Evolutionary conservation across 441 rosid genomes (phyloP), one percentile per base, ranked within the genome.

Genomic region (Pelargonium myrrhifolium): DNA sequence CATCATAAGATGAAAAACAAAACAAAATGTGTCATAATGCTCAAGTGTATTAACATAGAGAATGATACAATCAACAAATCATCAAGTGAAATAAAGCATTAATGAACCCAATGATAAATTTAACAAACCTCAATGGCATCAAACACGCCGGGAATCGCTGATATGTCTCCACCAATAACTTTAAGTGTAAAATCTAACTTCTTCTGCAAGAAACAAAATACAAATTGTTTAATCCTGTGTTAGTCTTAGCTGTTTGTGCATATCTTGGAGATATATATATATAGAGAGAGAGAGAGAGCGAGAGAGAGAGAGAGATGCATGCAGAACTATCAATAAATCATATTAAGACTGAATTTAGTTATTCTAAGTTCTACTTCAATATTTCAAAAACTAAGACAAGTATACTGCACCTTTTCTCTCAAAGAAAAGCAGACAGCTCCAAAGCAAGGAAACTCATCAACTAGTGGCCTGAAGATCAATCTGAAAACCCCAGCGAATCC

Each of bases 401-500:
- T 15, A 3, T 49, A 49, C n/a, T 11, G 18, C 18, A 12, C 18
- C 18, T 49, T 49, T 49, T 92, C 75, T 78, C 93, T 88, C 65
- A 92, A 80, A 67, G 99, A 94, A 80, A 81, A 91, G 73, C 86
- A 81, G 69, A 94, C 85, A 76, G 99, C 99, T 82, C 96, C 98
- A 80, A 94, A 94, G 77, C 99, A 86, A 65, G 99, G 99, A 70
- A 94, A 82, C 65, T 94, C 98, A 18, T 84, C 89, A 77, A 92
- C 98, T 40, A 92, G 79, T 60, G 99, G 99, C 81, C 83, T 92
- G 80, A 94, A 92, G 72, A 94, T 89, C 76, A 94, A 87, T 85
- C 98, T 89, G 86, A 94, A 94, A 80, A 94, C 93, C 83, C 99
- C 98, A 67, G 97, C 85, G 81, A 89, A 94, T 77, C 86, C 96